Evolutionary conservation across 1,139 yeast genomes (phyloP), one percentile per base, ranked within the genome.

Genomic region (Yamadazyma blattariae): DNA sequence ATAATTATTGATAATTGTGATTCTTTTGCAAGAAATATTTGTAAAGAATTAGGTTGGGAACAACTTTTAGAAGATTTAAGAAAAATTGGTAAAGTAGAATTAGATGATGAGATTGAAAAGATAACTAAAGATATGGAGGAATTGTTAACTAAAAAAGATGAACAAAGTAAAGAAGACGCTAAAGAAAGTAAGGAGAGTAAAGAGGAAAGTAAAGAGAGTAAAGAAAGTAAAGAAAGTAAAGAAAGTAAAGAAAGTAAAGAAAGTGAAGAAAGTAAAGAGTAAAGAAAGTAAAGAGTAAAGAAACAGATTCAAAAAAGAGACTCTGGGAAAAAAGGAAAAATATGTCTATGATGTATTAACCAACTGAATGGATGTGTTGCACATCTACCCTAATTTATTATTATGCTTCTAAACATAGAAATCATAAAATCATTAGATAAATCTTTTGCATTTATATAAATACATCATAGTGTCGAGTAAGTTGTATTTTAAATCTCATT

Each of bases 1-100:
- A 48, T 87, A 4, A 57, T 75, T 3, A 57, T 82, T 18, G 77
- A 78, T 2, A 74, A 74, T 35, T 80, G 95, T 45, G 97, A 89
- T 48, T 59, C 51, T 10, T 71, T 80, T 34, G 85, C 82, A 0
- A 69, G 67, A 22, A 52, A 57, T 27, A 53, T 89, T 28, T 78
- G 79, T 14, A 59, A 64, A 15, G 50, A 65, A 27, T 58, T 84
- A 37, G 94, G 87, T 0, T 86, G 96, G 96, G 54, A 54, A 1
- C 57, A 67, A 2, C 84, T 77, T 12, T 57, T 79, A 24, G 58
- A 67, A 1, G 45, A 15, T 13, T 29, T 36, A 16, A 23, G 27
- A 14, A 45, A 45, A 32, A 34, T 37, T 34, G 57, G 45, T 20
- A 42, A 34, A 16, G 35, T 21, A 5, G 41, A 41, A 25, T 48